Conservation (phyloP, 805 yeast species). For the Candida golubevii region DNA sequence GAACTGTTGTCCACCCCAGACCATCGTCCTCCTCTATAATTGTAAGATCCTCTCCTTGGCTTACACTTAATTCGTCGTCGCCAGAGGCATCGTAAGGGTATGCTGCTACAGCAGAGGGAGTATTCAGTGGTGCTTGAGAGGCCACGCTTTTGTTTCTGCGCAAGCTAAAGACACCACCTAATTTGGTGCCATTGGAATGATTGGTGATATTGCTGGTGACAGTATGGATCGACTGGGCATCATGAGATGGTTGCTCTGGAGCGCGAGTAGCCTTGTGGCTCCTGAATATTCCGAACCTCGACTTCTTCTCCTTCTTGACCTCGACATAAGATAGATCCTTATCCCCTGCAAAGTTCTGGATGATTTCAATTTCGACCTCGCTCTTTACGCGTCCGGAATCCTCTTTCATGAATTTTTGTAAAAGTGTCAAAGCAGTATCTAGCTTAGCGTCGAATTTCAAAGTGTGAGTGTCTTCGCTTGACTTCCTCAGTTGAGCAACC, state of each 20-base stretch:
- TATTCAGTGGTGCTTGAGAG: constrained; percentile 18
- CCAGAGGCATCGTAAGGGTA: constrained; percentile 67
- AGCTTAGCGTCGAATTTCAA: constrained; percentile 52
- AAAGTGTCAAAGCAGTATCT: constrained; percentile 44
- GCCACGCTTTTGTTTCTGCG: constrained; percentile 28
- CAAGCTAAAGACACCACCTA: constrained; percentile 34
- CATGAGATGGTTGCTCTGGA: constrained; percentile 12
- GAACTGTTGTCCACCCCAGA: constrained; percentile 83
- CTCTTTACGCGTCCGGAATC: constrained; percentile 71
- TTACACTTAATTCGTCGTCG: constrained; percentile 65
- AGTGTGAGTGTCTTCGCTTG: constrained; percentile 35
- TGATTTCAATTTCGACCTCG: constrained; percentile 88
- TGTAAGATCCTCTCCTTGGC: constrained; percentile 55
- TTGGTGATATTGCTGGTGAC: constrained; percentile 30
- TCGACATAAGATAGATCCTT: constrained; percentile 60
- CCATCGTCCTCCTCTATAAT: constrained; percentile 76
- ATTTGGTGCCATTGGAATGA: constrained; percentile 18
- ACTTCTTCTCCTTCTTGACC: constrained; percentile 49
- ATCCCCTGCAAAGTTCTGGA: constrained; percentile 79
- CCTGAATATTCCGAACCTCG: constrained; percentile 53
- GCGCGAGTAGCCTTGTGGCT: constrained; percentile 15
- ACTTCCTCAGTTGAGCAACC: constrained; percentile 33
- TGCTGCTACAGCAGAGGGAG: constrained; percentile 45
- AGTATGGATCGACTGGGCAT: constrained; percentile 32
- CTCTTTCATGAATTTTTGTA: constrained; percentile 62